These are phyloP conservation scores for Crucibulum laeve DNA, from an alignment of 768 basidiomycete genomes.

Conservation along the genomic window DNA sequence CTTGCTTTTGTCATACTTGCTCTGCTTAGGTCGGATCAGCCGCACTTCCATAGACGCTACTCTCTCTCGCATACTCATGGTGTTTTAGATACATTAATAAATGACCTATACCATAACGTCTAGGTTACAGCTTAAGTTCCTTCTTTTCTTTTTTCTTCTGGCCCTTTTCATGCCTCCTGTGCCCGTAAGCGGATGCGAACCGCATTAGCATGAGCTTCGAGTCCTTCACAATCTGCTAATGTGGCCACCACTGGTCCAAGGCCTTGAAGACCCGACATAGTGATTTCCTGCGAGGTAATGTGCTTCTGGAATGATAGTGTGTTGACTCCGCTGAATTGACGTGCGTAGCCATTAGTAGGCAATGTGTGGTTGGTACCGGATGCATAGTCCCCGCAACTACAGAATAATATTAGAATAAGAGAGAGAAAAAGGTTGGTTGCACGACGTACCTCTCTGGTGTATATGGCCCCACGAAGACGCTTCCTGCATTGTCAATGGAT, in stretches of 20 bases:
- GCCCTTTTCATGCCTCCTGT: conserved; percentile 1
- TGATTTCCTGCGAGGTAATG: conserved; percentile 95
- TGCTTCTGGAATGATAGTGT: conserved; percentile 98
- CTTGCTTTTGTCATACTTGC: not conserved
- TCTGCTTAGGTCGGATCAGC: not conserved
- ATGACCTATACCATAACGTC: conserved; percentile 15
- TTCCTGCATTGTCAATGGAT: conserved; percentile 86
- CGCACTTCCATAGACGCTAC: conserved; percentile 8
- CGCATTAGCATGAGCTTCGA: conserved; percentile 94
- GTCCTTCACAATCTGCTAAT: conserved; percentile 90
- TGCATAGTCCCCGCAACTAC: conserved; percentile 95
- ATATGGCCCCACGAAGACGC: conserved; percentile 92
- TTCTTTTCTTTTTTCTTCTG: not conserved
- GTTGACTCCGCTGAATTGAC: conserved; percentile 98
- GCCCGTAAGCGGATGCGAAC: conserved; percentile 73
- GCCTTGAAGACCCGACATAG: conserved; percentile 63
- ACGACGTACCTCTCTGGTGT: conserved; percentile 84
- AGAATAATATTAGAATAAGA: conserved; percentile 5
- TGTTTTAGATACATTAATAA: conserved; percentile 24
- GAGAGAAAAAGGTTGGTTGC: not conserved
- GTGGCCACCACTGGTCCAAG: conserved; percentile 88
- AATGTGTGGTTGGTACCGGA: conserved; percentile 99
- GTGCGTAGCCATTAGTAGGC: conserved; percentile 93
- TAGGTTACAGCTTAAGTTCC: conserved; percentile 5
- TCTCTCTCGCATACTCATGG: conserved; percentile 19